Conservation (phyloP, 2,329 filamentous ascomycete species). For the Hymenoscyphus occultus region DNA sequence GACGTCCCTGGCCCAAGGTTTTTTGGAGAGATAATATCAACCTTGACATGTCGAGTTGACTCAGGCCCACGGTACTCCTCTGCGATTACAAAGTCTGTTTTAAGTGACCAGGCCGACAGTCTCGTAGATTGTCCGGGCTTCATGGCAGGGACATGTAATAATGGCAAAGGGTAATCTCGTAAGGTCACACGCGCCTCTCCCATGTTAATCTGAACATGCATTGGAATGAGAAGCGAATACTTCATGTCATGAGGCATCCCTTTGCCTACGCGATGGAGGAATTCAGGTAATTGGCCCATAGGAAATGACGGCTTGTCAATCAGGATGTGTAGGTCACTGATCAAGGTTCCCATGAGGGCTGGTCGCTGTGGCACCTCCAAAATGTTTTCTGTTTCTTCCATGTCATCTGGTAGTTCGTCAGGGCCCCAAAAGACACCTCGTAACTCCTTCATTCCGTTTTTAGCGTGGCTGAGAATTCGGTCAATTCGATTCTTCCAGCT, state of each 20-base stretch:
- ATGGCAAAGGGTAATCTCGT: conserved; percentile 88
- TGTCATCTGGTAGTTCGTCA: conserved; percentile 76
- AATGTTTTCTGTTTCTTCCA: conserved; percentile 80
- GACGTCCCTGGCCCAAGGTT: conserved; percentile 51
- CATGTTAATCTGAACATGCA: conserved; percentile 86
- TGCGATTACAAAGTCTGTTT: conserved; percentile 90
- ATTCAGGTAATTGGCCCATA: conserved; percentile 74
- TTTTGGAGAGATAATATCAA: conserved; percentile 77
- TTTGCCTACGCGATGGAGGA: conserved; percentile 88
- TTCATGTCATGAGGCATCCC: conserved; percentile 90
- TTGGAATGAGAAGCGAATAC: conserved; percentile 84
- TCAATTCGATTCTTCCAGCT: conserved; percentile 94
- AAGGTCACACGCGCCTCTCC: conserved; percentile 83
- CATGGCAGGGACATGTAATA: conserved; percentile 85
- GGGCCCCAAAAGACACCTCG: conserved; percentile 77
- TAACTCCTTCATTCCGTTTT: conserved; percentile 72
- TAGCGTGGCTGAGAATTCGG: conserved; percentile 65
- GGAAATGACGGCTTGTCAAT: conserved; percentile 94
- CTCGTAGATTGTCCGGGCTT: conserved; percentile 75
- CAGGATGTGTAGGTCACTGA: conserved; percentile 80
- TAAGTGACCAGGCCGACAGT: conserved; percentile 77
- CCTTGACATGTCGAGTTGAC: conserved; percentile 74
- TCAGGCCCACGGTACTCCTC: conserved; percentile 84
- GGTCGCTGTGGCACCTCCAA: conserved; percentile 82
- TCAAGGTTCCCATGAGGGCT: conserved; percentile 73